A percentile compares a stretch with the other conserved stretches of the same genome.
Conservation (phyloP, 805 yeast genomes). For the Ogataea methylovora region DNA sequence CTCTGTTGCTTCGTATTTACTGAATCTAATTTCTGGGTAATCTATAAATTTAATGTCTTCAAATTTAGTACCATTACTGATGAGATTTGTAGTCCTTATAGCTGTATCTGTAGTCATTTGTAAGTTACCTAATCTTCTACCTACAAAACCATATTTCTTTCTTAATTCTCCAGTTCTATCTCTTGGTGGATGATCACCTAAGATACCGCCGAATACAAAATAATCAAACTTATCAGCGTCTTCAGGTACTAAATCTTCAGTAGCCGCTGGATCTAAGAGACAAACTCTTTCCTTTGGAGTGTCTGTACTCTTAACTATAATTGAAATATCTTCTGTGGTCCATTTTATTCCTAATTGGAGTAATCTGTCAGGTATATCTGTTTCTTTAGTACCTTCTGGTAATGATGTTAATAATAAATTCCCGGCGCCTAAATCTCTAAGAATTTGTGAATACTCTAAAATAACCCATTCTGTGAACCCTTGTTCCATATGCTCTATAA, state of each 20-base stretch:
- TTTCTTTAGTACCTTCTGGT: conserved; percentile 51
- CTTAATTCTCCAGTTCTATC: conserved; percentile 91
- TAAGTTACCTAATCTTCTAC: conserved; percentile 77
- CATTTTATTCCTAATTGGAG: conserved; percentile 62
- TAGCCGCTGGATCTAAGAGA: conserved; percentile 84
- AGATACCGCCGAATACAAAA: conserved; percentile 93
- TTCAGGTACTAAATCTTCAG: conserved; percentile 59
- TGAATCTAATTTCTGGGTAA: conserved; percentile 88
- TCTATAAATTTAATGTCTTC: conserved; percentile 80
- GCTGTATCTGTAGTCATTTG: conserved; percentile 99
- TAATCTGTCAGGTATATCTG: conserved; percentile 57
- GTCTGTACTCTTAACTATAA: conserved; percentile 38
- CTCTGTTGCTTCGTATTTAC: conserved; percentile 85
- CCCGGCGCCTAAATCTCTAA: conserved; percentile 72
- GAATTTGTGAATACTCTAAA: conserved; percentile 77
- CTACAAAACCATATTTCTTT: conserved; percentile 71
- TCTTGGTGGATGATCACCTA: conserved; percentile 89
- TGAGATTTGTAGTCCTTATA: conserved; percentile 79
- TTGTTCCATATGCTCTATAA: conserved; percentile 95
- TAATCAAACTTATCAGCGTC: conserved; percentile 68
- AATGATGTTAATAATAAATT: conserved; percentile 74
- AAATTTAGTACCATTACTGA: conserved; percentile 54
- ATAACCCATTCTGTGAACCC: conserved; percentile 96
- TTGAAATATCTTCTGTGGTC: conserved; percentile 68
- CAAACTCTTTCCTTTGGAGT: conserved; percentile 52